A percentile compares a stretch with the other conserved stretches of the same genome.
Evolutionary conservation across 2,329 filamentous ascomycete species (phyloP).

Genomic region (Fusarium albidum): DNA sequence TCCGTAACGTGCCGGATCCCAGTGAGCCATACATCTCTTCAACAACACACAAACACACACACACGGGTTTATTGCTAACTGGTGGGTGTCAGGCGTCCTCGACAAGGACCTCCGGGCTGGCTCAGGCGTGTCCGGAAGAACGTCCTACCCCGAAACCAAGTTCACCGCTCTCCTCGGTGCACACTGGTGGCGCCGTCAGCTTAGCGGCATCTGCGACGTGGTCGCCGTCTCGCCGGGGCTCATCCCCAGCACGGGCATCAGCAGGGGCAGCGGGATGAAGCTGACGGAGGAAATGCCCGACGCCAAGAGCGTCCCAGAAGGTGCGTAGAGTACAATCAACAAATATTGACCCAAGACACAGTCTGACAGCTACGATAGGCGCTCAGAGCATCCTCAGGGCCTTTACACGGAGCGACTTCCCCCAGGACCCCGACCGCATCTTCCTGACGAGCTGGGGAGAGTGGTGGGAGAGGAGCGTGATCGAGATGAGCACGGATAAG

Average conservation of each 20-base stretch:
- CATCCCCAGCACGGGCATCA: slow-evolving; percentile 57
- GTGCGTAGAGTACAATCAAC: slow-evolving; percentile 38
- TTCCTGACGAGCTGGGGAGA: slow-evolving; percentile 66
- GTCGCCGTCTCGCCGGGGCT: slow-evolving; percentile 63
- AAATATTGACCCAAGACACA: neutral
- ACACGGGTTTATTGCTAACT: too few relatives aligned
- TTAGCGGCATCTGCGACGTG: slow-evolving; percentile 53
- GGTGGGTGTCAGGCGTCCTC: too few relatives aligned
- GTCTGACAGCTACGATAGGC: slow-evolving; percentile 45
- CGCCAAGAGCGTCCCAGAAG: slow-evolving; percentile 57
- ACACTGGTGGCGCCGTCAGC: slow-evolving; percentile 64
- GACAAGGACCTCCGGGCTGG: slow-evolving; percentile 50
- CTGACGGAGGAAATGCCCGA: slow-evolving; percentile 49
- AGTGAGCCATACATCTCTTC: slow-evolving; percentile 35
- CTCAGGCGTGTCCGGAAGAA: slow-evolving; percentile 42
- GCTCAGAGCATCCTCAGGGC: slow-evolving; percentile 55
- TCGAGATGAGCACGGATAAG: slow-evolving; percentile 52
- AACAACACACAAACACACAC: too few relatives aligned
- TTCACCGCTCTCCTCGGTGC: slow-evolving; percentile 60
- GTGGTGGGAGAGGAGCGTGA: slow-evolving; percentile 60
- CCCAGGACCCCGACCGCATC: slow-evolving; percentile 59
- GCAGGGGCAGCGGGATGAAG: slow-evolving; percentile 41
- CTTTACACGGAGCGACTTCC: slow-evolving; percentile 55
- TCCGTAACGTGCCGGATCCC: slow-evolving; percentile 51
- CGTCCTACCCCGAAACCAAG: slow-evolving; percentile 55